Evolutionary conservation across 331 rosid species (phyloP).

Genomic region (Quercus phellos): DNA sequence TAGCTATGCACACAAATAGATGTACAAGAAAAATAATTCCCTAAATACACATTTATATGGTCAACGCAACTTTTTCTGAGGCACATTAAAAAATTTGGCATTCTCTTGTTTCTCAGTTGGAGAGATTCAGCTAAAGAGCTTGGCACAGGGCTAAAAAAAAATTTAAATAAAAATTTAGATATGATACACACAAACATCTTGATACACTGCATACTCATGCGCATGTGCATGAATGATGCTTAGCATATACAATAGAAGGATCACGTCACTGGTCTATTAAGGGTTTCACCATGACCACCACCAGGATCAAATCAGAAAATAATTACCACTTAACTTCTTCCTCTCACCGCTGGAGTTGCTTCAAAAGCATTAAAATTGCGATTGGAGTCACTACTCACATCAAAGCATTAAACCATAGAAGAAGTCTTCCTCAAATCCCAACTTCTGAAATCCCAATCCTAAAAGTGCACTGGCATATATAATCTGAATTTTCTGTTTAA

Average conservation of each 20-base stretch:
- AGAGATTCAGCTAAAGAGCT: not conserved
- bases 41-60: not conserved
- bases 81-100: not conserved
- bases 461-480: constrained; percentile 23
- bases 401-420: constrained; percentile 14
- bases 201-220: not conserved
- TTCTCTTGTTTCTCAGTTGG: not conserved
- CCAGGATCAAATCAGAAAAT: not conserved
- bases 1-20: not conserved
- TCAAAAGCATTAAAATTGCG: constrained; percentile 14
- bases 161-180: not conserved
- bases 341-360: not conserved
- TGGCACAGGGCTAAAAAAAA: not conserved
- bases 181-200: not conserved
- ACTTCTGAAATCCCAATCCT: constrained; percentile 26
- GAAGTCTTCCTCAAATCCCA: constrained; percentile 40
- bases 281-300: not conserved
- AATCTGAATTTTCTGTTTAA: constrained; percentile 23
- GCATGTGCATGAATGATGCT: not conserved
- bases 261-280: not conserved
- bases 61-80: not conserved
- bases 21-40: not conserved
- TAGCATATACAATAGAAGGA: not conserved
- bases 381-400: not conserved
- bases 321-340: not conserved